These are phyloP conservation scores for Beauveria caledonica DNA, from an alignment of 2,329 filamentous ascomycete species.

Conservation along the genomic window DNA sequence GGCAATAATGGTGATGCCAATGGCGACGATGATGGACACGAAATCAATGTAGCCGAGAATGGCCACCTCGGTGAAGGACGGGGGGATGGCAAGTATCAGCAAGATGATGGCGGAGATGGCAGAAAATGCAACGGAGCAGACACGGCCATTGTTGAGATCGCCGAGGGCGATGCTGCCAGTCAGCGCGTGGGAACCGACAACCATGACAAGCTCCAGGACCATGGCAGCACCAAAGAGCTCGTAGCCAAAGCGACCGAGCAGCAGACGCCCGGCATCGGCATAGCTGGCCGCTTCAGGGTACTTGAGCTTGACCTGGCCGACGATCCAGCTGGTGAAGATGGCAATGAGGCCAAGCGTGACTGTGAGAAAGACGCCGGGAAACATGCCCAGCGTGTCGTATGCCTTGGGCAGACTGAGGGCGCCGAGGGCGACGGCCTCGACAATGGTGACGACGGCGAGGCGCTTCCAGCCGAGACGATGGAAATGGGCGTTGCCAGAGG, in stretches of 20 bases:
- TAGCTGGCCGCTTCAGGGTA: slow-evolving; percentile 51
- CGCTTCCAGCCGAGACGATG: slow-evolving; percentile 43
- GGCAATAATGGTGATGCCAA: slow-evolving; percentile 53
- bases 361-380: slow-evolving; percentile 22
- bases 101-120: slow-evolving; percentile 30
- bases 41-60: slow-evolving; percentile 40
- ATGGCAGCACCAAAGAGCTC: slow-evolving; percentile 50
- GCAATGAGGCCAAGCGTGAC: slow-evolving; percentile 14
- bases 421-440: slow-evolving; percentile 43
- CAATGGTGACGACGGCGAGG: slow-evolving; percentile 39
- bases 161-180: slow-evolving; percentile 59
- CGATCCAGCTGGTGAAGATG: slow-evolving; percentile 15
- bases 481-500: slow-evolving; percentile 35
- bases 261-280: slow-evolving; percentile 52
- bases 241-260: slow-evolving; percentile 47
- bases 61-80: slow-evolving; percentile 31
- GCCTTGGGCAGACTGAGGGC: slow-evolving; percentile 37
- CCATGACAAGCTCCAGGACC: slow-evolving; percentile 54
- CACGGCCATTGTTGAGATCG: slow-evolving; percentile 44
- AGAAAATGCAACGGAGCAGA: slow-evolving; percentile 30
- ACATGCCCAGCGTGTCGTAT: slow-evolving; percentile 30
- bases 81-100: slow-evolving; percentile 30
- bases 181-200: slow-evolving; percentile 58
- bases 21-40: slow-evolving; percentile 49
- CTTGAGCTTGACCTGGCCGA: slow-evolving; percentile 26